Evolutionary conservation across 208 protist genomes (phyloP).

Genomic region (Lotmaria passim): DNA sequence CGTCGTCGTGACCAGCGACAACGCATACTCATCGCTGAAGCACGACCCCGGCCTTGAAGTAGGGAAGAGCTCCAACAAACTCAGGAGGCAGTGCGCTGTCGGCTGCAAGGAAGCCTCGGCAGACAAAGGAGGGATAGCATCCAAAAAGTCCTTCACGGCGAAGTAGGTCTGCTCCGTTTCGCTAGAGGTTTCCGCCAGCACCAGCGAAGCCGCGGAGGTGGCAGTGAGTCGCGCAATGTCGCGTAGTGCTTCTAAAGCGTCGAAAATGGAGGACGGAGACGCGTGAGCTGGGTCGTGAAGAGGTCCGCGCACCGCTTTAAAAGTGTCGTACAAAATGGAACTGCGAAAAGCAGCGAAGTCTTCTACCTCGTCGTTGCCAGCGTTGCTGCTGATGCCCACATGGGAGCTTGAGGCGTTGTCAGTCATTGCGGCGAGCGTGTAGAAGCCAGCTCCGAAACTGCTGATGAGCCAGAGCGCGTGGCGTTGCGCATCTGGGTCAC

Average conservation of each 20-base stretch:
- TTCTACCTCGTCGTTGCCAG: background rate
- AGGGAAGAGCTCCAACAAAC: constrained; percentile 2
- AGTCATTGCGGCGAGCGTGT: background rate
- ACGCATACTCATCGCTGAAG: constrained; percentile 18
- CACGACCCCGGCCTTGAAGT: background rate
- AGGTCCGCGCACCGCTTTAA: background rate
- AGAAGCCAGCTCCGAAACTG: background rate
- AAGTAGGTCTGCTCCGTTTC: constrained; percentile 10
- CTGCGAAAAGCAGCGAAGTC: background rate
- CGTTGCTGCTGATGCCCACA: background rate
- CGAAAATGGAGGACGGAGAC: background rate
- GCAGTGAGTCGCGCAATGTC: background rate
- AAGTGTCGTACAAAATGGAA: background rate
- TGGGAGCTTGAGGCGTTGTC: background rate
- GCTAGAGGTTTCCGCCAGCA: background rate
- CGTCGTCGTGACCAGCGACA: constrained; percentile 1
- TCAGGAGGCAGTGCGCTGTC: constrained; percentile 18
- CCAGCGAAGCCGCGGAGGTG: background rate
- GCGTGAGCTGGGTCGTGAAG: background rate
- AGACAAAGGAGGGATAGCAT: background rate
- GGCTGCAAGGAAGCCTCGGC: constrained; percentile 17
- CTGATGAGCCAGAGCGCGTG: constrained; percentile 23
- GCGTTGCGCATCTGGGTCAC: constrained; percentile 17
- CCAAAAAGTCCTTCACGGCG: constrained; percentile 2
- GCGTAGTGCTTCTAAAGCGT: background rate